Evolutionary conservation across 108 stramenopile genomes (phyloP).

Genomic region (Skeletonema costatum): DNA sequence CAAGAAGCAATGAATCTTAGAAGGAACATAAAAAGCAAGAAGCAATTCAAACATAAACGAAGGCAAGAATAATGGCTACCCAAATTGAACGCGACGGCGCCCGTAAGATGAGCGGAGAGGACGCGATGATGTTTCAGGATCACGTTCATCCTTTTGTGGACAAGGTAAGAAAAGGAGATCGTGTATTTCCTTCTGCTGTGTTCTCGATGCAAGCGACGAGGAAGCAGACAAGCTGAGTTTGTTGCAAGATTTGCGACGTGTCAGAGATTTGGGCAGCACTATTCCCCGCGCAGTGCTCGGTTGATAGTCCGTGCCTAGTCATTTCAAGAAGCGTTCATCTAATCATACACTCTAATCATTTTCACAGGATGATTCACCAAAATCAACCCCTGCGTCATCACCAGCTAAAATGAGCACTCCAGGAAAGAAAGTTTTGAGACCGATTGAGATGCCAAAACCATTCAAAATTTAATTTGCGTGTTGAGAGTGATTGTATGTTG

Average conservation of each 20-base stretch:
- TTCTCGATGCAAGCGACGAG: not conserved
- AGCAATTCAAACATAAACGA: not conserved
- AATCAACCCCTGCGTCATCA: constrained; percentile 26
- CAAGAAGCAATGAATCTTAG: not conserved
- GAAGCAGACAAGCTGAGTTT: not conserved
- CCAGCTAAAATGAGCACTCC: constrained; percentile 14
- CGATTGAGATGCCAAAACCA: constrained; percentile 38
- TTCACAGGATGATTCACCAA: constrained; percentile 11
- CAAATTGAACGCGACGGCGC: constrained; percentile 7
- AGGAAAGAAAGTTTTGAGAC: constrained; percentile 19
- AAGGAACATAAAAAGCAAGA: not conserved
- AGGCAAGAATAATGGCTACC: not conserved
- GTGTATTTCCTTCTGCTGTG: not conserved
- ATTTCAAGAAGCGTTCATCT: not conserved
- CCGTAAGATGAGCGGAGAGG: constrained; percentile 42
- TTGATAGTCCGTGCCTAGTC: not conserved
- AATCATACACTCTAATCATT: not conserved
- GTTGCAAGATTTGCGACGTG: not conserved
- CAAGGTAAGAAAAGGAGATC: constrained; percentile 18
- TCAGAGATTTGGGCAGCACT: not conserved
- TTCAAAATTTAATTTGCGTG: constrained; percentile 38
- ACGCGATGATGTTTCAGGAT: constrained; percentile 45
- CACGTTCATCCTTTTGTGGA: constrained; percentile 26
- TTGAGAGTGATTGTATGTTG: not conserved
- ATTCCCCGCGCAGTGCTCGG: not conserved